Percentiles rank a stretch among this genome's conserved stretches.
Conservation (phyloP, 768 basidiomycete genomes). For the Tylopilus vinaceipallidus region DNA sequence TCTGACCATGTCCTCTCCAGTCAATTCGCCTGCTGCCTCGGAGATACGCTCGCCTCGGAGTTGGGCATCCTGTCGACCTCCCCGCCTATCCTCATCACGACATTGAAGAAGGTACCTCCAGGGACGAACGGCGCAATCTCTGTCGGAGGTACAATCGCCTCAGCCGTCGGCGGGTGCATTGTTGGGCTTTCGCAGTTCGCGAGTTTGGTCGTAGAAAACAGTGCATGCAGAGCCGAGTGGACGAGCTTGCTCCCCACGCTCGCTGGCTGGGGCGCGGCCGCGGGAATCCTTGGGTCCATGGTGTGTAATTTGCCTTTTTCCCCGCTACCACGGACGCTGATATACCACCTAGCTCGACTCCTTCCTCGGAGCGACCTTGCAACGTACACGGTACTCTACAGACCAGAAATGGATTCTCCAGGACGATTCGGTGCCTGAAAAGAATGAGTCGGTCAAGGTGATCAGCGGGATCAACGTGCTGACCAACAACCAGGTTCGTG, state of each 20-base stretch:
- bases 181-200: constrained; percentile 64
- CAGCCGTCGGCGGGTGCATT: constrained; percentile 65
- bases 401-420: constrained; percentile 62
- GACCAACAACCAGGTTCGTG: constrained; percentile 77
- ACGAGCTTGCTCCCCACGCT: constrained; percentile 40
- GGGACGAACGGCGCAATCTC: constrained; percentile 93
- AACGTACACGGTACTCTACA: constrained; percentile 71
- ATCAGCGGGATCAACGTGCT: constrained; percentile 66
- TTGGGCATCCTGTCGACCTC: constrained; percentile 79
- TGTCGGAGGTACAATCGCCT: constrained; percentile 68
- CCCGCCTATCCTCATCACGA: constrained; percentile 77
- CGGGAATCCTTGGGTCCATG: constrained; percentile 79
- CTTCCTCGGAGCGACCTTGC: constrained; percentile 82
- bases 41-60: constrained; percentile 92
- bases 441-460: constrained; percentile 50
- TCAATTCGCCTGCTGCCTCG: constrained; percentile 86
- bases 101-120: constrained; percentile 68
- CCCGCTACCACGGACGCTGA: neutral
- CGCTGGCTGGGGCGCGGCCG: constrained; percentile 57
- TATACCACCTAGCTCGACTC: constrained; percentile 66
- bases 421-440: constrained; percentile 40
- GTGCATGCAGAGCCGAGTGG: constrained; percentile 45
- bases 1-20: constrained; percentile 35
- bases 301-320: constrained; percentile 38
- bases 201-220: constrained; percentile 61